phyloP scores from a whole-genome alignment of 192 early-diverging fungal genomes.

The Paraglomus occultum region DNA sequence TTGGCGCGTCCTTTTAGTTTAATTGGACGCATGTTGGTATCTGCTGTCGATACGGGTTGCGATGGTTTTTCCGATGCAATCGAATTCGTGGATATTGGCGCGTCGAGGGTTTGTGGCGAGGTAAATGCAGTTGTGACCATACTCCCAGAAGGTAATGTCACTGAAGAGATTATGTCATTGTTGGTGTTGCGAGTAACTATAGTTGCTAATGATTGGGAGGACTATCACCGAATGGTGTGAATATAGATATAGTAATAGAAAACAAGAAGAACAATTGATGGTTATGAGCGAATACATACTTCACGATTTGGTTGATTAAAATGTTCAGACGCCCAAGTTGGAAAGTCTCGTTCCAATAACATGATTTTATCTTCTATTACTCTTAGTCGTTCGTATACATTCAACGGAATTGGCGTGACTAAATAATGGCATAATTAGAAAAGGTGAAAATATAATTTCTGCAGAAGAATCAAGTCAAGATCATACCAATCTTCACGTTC shows the following conservation, averaged over 20 bases:
- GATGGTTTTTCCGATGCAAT: not conserved
- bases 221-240: constrained; percentile 26
- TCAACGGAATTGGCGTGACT: constrained; percentile 41
- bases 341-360: constrained; percentile 70
- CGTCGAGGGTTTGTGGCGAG: not conserved
- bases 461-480: constrained; percentile 20
- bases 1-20: constrained; percentile 47
- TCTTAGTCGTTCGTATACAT: constrained; percentile 58
- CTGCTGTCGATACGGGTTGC: constrained; percentile 21
- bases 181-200: constrained; percentile 35
- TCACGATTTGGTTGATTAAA: constrained; percentile 72
- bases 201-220: constrained; percentile 35
- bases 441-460: constrained; percentile 13
- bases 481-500: constrained; percentile 60
- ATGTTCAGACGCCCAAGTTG: constrained; percentile 74
- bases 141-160: not conserved
- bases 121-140: not conserved
- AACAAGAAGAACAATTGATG: not conserved
- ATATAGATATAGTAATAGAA: not conserved
- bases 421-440: not conserved
- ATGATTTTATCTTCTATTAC: constrained; percentile 78
- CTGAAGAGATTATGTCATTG: constrained; percentile 33
- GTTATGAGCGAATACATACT: constrained; percentile 27
- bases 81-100: not conserved
- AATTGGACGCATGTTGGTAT: constrained; percentile 19